Evolutionary conservation across 257 asterid genomes (phyloP), one percentile per base, ranked within the genome.

Genomic region (Jaltomata sinuosa): DNA sequence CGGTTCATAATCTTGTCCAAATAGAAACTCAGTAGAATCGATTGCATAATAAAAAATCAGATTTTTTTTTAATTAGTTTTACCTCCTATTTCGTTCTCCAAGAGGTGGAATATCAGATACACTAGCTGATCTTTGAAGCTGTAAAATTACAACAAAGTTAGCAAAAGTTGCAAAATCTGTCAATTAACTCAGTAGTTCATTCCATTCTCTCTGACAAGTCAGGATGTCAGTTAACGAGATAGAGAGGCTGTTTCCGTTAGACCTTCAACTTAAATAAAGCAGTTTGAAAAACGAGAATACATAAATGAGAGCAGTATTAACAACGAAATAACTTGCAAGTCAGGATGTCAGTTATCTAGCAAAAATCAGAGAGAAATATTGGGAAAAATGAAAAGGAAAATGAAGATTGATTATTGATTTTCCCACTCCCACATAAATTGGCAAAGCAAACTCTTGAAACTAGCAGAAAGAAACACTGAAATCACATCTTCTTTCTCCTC

Each of bases 21-120:
- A 25, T 57, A n/a, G 36, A 69, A 34, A 25, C 18, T 40, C 31
- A 9, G 57, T 80, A 80, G 40, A 80, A 57, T 21, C 32, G 16
- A 53, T 27, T n/a, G 71, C 74, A 77, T 47, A 22, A 50, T 1
- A 2, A 29, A 62, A 71, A 0, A 38, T 21, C 42, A 83, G 57
- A 34, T 21, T 52, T 29, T 19, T 27, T 32, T 6, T 15, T 83
- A 7, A 45, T 76, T 25, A 2, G 9, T 6, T 11, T 3, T 90
- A 96, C 99, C 98, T 95, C 86, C 86, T 89, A 88, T 80, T 90
- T 80, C 89, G 79, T 36, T 94, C 98, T 22, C 91, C 91, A 29
- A 91, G 95, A 82, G 91, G n/a, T n/a, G n/a, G 92, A 81, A 90
- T 88, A 59, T 93, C 95, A 12, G 94, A 90, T 77, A 87, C 92